Evolutionary conservation across 768 basidiomycete species (phyloP).

Genomic region (Amanita brunnescens): DNA sequence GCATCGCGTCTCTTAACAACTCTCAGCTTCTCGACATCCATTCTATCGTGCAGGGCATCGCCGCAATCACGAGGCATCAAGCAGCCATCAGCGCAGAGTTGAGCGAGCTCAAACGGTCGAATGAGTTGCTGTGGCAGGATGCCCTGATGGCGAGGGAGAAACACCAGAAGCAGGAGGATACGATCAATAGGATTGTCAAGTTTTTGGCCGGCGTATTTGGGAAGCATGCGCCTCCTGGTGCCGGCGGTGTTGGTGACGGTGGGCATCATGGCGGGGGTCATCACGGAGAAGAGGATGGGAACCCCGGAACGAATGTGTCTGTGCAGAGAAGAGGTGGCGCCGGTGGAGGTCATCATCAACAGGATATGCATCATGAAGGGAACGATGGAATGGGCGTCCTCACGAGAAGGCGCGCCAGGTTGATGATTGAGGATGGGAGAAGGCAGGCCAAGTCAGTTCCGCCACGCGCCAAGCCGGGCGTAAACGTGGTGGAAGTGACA

Average conservation of each 20-base stretch:
- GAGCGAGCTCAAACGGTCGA: constrained; percentile 79
- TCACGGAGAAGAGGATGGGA: constrained; percentile 22
- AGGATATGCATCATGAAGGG: background rate
- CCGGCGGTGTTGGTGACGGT: constrained; percentile 25
- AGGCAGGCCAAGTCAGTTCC: constrained; percentile 2
- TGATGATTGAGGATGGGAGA: constrained; percentile 57
- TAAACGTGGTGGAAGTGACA: background rate
- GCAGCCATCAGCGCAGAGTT: constrained; percentile 85
- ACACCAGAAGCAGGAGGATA: constrained; percentile 92
- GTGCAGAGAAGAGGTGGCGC: background rate
- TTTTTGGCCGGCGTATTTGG: constrained; percentile 93
- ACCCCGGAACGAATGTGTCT: constrained; percentile 8
- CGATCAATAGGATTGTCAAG: constrained; percentile 89
- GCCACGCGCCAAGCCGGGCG: background rate
- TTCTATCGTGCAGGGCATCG: constrained; percentile 72
- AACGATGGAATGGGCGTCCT: constrained; percentile 30
- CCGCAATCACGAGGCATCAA: constrained; percentile 87
- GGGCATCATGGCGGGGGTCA: constrained; percentile 13
- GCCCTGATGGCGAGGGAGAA: constrained; percentile 67
- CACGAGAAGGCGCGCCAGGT: constrained; percentile 39
- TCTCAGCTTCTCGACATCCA: constrained; percentile 67
- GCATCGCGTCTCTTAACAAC: constrained; percentile 21
- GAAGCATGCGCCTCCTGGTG: constrained; percentile 26
- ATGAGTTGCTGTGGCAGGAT: constrained; percentile 91
- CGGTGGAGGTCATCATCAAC: background rate